phyloP scores from a whole-genome alignment of 305 asterid genomes.

The Plantago lanceolata region DNA sequence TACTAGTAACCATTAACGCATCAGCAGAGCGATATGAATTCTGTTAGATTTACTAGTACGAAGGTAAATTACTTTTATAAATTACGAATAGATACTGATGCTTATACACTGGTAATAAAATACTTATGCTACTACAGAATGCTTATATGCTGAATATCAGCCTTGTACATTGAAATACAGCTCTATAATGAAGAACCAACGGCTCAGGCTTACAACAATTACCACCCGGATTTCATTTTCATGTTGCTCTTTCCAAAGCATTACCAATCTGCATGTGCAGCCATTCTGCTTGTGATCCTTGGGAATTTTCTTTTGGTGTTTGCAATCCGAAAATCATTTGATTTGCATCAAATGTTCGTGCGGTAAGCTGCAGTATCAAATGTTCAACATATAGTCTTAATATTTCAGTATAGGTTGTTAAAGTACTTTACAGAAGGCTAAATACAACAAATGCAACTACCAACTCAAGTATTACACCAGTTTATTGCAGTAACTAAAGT shows the following conservation, averaged over 20 bases:
- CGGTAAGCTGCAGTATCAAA: conserved; percentile 47
- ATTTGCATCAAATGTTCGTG: conserved; percentile 45
- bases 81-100: too few species aligned
- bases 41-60: too few species aligned
- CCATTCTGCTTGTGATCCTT: conserved; percentile 72
- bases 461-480: background rate
- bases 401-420: background rate
- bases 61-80: too few species aligned
- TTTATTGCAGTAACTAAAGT: background rate
- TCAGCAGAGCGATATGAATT: too few species aligned
- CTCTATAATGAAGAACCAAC: background rate
- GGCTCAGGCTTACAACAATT: background rate
- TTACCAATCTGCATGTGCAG: conserved; percentile 77
- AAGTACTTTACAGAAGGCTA: too few species aligned
- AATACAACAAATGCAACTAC: background rate
- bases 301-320: conserved; percentile 51
- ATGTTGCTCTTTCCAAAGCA: conserved; percentile 50
- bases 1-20: too few species aligned
- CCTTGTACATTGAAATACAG: background rate
- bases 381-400: background rate
- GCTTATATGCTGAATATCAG: background rate
- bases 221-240: conserved; percentile 5
- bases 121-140: conserved; percentile 1
- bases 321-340: conserved; percentile 61
- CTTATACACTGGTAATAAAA: too few species aligned